Evolutionary conservation across 1,284 basidiomycete species (phyloP).

Genomic region (Apiotrichum gracile): DNA sequence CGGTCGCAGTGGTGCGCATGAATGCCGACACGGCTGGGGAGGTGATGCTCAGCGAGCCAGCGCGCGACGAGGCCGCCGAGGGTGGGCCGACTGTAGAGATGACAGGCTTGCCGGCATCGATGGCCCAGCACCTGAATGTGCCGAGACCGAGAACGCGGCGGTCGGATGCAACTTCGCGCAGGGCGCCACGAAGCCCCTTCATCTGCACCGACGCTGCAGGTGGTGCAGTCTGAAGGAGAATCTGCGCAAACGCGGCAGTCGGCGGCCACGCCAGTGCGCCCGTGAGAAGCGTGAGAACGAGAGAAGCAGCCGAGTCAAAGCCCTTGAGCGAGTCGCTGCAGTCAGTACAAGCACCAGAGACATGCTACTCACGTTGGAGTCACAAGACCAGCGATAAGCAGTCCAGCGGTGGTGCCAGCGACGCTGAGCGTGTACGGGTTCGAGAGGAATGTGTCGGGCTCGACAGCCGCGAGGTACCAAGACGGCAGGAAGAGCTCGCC

Average conservation of each 20-base stretch:
- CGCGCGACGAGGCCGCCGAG: slow-evolving; percentile 70
- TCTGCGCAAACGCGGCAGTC: slow-evolving; percentile 68
- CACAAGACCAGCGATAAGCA: slow-evolving; percentile 40
- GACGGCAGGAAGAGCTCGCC: slow-evolving; percentile 34
- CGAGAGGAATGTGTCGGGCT: slow-evolving; percentile 25
- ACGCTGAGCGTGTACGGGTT: slow-evolving; percentile 52
- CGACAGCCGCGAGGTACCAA: slow-evolving; percentile 20
- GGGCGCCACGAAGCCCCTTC: slow-evolving; percentile 67
- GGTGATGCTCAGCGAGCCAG: slow-evolving; percentile 61
- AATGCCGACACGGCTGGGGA: slow-evolving; percentile 18
- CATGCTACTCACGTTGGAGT: slow-evolving; percentile 51
- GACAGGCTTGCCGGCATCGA: slow-evolving; percentile 26
- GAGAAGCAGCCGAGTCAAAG: slow-evolving; percentile 69
- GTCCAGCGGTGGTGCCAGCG: slow-evolving; percentile 41
- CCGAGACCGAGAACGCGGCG: slow-evolving; percentile 34
- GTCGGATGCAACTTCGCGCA: slow-evolving; percentile 62
- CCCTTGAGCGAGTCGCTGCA: slow-evolving; percentile 51
- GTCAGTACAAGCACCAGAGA: neutral
- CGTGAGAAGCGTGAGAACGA: slow-evolving; percentile 65
- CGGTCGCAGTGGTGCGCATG: neutral
- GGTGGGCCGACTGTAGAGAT: slow-evolving; percentile 5
- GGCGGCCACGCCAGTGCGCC: slow-evolving; percentile 75
- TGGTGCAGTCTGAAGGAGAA: slow-evolving; percentile 81
- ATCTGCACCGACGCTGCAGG: slow-evolving; percentile 58
- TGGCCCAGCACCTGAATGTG: slow-evolving; percentile 34